Evolutionary conservation across 2,329 filamentous ascomycete species (phyloP).

Genomic region (Alternaria sp.): DNA sequence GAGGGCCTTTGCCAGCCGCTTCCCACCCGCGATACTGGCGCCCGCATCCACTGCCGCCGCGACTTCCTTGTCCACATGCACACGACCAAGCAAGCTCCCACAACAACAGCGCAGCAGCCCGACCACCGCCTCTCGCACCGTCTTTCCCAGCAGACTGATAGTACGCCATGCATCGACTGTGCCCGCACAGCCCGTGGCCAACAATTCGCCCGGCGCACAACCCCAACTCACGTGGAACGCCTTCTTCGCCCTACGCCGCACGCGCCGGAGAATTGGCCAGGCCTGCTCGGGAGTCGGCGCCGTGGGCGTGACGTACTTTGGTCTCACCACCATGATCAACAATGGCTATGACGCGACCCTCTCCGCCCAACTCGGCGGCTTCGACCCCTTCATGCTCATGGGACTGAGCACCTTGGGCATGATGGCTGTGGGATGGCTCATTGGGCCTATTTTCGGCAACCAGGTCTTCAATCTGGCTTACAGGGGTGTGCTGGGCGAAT

Average conservation of each 20-base stretch:
- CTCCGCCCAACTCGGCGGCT: conserved; percentile 76
- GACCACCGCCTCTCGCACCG: conserved; percentile 13
- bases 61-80: conserved; percentile 37
- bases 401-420: conserved; percentile 79
- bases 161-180: conserved; percentile 36
- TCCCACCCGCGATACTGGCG: conserved; percentile 34
- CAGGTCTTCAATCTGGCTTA: conserved; percentile 79
- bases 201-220: conserved; percentile 17
- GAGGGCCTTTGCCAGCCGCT: conserved; percentile 36
- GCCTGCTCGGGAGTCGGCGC: conserved; percentile 74
- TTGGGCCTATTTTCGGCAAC: conserved; percentile 82
- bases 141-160: conserved; percentile 7
- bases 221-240: conserved; percentile 73
- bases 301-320: conserved; percentile 65
- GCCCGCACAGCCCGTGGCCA: conserved; percentile 20
- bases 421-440: conserved; percentile 84
- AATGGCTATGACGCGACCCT: conserved; percentile 71
- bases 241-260: conserved; percentile 89
- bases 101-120: conserved; percentile 22
- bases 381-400: conserved; percentile 87
- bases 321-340: conserved; percentile 70
- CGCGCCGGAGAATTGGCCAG: conserved; percentile 82
- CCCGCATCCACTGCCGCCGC: conserved; percentile 26
- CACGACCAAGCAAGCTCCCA: conserved; percentile 30
- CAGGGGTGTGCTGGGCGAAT: conserved; percentile 71